These are phyloP conservation scores for Amanita subjunquillea DNA, from an alignment of 768 basidiomycete genomes.

Conservation along the genomic window DNA sequence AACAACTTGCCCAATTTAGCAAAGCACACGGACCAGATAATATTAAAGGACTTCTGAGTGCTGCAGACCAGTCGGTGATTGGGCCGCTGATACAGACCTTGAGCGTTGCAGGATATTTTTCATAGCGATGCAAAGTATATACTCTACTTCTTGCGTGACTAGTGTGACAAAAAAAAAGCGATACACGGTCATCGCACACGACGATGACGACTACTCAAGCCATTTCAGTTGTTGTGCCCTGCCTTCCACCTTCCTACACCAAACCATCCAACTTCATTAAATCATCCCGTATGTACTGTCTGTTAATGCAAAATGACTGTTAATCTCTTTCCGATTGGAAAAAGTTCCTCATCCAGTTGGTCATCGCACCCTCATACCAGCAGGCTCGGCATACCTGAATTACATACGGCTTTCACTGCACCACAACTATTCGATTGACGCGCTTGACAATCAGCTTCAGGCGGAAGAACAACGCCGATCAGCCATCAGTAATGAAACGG, in stretches of 20 bases:
- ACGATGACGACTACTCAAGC: slow-evolving; percentile 18
- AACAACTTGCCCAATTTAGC: slow-evolving; percentile 29
- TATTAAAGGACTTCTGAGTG: slow-evolving; percentile 25
- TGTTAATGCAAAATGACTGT: not conserved
- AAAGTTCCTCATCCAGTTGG: slow-evolving; percentile 27
- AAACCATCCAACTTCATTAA: slow-evolving; percentile 18
- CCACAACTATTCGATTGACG: slow-evolving; percentile 71
- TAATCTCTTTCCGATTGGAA: not conserved
- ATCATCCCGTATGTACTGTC: slow-evolving; percentile 15
- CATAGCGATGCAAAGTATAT: slow-evolving; percentile 7
- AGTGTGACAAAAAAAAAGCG: slow-evolving; percentile 1
- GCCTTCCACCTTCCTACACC: slow-evolving; percentile 32
- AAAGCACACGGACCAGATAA: slow-evolving; percentile 22
- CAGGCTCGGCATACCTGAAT: slow-evolving; percentile 80
- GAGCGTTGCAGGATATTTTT: slow-evolving; percentile 15
- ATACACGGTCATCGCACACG: not conserved
- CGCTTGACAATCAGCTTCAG: slow-evolving; percentile 60
- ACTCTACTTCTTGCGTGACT: not conserved
- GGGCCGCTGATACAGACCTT: slow-evolving; percentile 18
- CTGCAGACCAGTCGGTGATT: slow-evolving; percentile 17
- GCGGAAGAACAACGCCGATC: slow-evolving; percentile 34
- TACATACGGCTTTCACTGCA: slow-evolving; percentile 69
- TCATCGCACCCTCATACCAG: slow-evolving; percentile 56
- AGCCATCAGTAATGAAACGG: slow-evolving; percentile 33
- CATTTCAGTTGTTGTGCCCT: slow-evolving; percentile 18